Evolutionary conservation across 148 eudicot genomes (phyloP).

Genomic region (Gaultheria prostrata): DNA sequence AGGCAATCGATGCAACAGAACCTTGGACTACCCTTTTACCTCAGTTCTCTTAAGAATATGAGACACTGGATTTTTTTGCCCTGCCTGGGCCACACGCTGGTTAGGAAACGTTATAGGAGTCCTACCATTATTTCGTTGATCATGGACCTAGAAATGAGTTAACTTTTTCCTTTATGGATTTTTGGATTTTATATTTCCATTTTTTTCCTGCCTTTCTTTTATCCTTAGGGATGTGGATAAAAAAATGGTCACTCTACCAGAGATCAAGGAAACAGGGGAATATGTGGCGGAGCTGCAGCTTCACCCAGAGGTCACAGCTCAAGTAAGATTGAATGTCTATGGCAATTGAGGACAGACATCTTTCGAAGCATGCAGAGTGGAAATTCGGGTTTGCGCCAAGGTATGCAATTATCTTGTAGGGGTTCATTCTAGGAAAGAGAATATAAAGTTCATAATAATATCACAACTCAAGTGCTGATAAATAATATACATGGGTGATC

Average conservation of each 20-base stretch:
- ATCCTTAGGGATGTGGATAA: constrained; percentile 80
- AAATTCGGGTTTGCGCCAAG: neutral
- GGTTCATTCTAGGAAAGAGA: neutral
- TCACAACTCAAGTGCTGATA: neutral
- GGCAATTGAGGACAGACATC: constrained; percentile 48
- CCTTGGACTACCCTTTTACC: neutral
- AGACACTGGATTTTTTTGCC: neutral
- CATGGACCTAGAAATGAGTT: neutral
- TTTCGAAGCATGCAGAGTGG: constrained; percentile 13
- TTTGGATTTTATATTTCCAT: neutral
- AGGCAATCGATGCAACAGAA: neutral
- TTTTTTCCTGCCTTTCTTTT: constrained; percentile 5
- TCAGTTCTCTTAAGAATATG: neutral
- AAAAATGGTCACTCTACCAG: constrained; percentile 71
- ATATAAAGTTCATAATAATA: neutral
- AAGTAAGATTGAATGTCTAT: constrained; percentile 63
- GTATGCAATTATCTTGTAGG: constrained; percentile 9
- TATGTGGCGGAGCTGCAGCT: constrained; percentile 85
- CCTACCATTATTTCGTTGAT: neutral
- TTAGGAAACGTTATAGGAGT: neutral
- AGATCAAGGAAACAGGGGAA: constrained; percentile 87
- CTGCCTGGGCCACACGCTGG: neutral
- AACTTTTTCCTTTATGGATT: too few relatives aligned
- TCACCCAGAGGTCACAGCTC: constrained; percentile 87
- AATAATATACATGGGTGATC: neutral